phyloP scores from a whole-genome alignment of 768 basidiomycete genomes.

The Mycena kentingensis region DNA sequence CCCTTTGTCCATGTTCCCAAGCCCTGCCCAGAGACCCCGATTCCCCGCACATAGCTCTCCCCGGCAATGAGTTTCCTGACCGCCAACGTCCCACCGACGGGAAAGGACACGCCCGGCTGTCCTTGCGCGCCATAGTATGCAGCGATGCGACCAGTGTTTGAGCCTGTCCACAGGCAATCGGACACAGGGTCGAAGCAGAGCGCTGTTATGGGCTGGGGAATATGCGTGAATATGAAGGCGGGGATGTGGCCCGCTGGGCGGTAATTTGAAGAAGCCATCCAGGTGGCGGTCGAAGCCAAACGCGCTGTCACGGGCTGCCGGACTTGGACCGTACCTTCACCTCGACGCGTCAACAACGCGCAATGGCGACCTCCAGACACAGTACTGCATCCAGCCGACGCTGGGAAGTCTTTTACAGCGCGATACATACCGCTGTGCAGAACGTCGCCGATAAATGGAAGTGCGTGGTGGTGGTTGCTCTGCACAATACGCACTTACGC shows the following conservation, averaged over 20 bases:
- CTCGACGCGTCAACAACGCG: not conserved
- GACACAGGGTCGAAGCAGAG: slow-evolving; percentile 90
- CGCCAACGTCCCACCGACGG: slow-evolving; percentile 63
- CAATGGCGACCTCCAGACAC: too few species aligned
- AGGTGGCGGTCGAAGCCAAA: not conserved
- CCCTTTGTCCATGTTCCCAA: slow-evolving; percentile 84
- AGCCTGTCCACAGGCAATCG: slow-evolving; percentile 87
- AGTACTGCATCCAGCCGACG: slow-evolving; percentile 38
- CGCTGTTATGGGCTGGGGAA: slow-evolving; percentile 63
- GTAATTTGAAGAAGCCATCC: slow-evolving; percentile 33
- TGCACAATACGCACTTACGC: slow-evolving; percentile 4
- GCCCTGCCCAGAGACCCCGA: slow-evolving; percentile 60
- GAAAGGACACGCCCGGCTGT: slow-evolving; percentile 71
- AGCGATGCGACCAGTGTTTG: slow-evolving; percentile 66
- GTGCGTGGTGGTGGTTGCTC: slow-evolving; percentile 36
- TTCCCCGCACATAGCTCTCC: slow-evolving; percentile 76
- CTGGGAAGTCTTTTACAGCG: slow-evolving; percentile 59
- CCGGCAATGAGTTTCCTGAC: slow-evolving; percentile 78
- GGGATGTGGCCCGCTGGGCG: slow-evolving; percentile 37
- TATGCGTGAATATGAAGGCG: slow-evolving; percentile 34
- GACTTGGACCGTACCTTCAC: not conserved
- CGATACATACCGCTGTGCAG: slow-evolving; percentile 56
- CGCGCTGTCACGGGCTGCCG: not conserved
- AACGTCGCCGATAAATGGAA: slow-evolving; percentile 61
- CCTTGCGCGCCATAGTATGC: slow-evolving; percentile 68